phyloP scores from a whole-genome alignment of 208 protist species.

The Crithidia brevicula region DNA sequence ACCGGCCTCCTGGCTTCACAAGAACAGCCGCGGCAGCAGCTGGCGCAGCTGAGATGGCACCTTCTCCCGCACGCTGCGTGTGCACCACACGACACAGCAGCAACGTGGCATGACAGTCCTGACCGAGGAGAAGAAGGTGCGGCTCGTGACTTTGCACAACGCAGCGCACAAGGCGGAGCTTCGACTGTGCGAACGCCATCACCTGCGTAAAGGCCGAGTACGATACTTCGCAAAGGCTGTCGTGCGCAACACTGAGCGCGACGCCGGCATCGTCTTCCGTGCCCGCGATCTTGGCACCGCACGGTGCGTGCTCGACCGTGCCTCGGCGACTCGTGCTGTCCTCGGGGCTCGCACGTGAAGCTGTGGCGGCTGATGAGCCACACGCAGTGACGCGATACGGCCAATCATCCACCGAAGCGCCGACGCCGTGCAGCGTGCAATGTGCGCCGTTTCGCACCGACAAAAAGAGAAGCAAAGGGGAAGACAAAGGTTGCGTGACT shows the following conservation, averaged over 20 bases:
- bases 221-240: slow-evolving; percentile 11
- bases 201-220: slow-evolving; percentile 11
- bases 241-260: slow-evolving; percentile 15
- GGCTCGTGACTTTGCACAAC: slow-evolving; percentile 1
- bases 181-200: neutral
- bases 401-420: slow-evolving; percentile 22
- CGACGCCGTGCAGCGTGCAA: slow-evolving; percentile 29
- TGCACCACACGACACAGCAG: slow-evolving; percentile 12
- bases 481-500: too few relatives aligned
- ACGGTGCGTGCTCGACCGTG: too few relatives aligned
- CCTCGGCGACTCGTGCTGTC: too few relatives aligned
- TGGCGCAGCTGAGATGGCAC: too few relatives aligned
- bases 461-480: slow-evolving; percentile 17
- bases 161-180: slow-evolving; percentile 15
- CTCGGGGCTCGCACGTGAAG: too few relatives aligned
- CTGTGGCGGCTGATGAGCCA: too few relatives aligned
- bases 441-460: slow-evolving; percentile 25
- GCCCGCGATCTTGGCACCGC: too few relatives aligned
- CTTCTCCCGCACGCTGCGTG: neutral
- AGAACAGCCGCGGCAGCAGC: too few relatives aligned
- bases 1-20: slow-evolving; percentile 7
- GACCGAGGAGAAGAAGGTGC: slow-evolving; percentile 5
- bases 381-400: slow-evolving; percentile 5
- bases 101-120: slow-evolving; percentile 5
- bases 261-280: slow-evolving; percentile 21